phyloP scores from a whole-genome alignment of 257 asterid genomes.

The Thymus mandschuricus region DNA sequence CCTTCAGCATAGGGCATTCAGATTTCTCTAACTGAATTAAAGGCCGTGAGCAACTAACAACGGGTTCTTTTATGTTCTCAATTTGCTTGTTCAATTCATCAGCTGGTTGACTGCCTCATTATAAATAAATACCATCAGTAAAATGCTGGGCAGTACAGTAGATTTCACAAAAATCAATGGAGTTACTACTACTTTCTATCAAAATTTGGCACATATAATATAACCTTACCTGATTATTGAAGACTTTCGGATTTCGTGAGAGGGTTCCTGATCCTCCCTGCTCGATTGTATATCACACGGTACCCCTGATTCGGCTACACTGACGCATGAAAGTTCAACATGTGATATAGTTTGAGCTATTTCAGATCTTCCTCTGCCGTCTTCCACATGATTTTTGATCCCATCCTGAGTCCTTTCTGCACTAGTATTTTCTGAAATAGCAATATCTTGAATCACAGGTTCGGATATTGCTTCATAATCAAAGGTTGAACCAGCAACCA shows the following conservation, averaged over 20 bases:
- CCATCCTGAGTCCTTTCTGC: slow-evolving; percentile 33
- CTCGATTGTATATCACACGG: slow-evolving; percentile 25
- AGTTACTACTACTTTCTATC: slow-evolving; percentile 10
- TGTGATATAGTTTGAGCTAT: slow-evolving; percentile 33
- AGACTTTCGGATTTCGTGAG: slow-evolving; percentile 33
- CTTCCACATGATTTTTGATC: slow-evolving; percentile 36
- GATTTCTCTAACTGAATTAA: slow-evolving; percentile 49
- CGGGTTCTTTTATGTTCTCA: slow-evolving; percentile 49
- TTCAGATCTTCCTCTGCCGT: slow-evolving; percentile 39
- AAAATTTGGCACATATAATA: background rate
- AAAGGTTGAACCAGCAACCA: slow-evolving; percentile 39
- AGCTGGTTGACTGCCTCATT: slow-evolving; percentile 48
- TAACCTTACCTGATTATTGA: slow-evolving; percentile 49
- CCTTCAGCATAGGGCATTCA: slow-evolving; percentile 39
- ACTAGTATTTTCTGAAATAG: slow-evolving; percentile 38
- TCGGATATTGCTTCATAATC: slow-evolving; percentile 30
- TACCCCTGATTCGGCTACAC: slow-evolving; percentile 22
- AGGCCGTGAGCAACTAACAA: slow-evolving; percentile 44
- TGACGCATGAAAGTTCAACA: slow-evolving; percentile 27
- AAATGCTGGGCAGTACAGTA: background rate
- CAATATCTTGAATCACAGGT: slow-evolving; percentile 36
- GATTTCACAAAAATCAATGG: background rate
- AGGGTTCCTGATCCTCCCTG: slow-evolving; percentile 39
- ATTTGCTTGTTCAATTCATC: slow-evolving; percentile 43
- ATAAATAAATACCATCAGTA: slow-evolving; percentile 18